phyloP scores from a whole-genome alignment of 768 basidiomycete species.

The Termitomyces sp. region DNA sequence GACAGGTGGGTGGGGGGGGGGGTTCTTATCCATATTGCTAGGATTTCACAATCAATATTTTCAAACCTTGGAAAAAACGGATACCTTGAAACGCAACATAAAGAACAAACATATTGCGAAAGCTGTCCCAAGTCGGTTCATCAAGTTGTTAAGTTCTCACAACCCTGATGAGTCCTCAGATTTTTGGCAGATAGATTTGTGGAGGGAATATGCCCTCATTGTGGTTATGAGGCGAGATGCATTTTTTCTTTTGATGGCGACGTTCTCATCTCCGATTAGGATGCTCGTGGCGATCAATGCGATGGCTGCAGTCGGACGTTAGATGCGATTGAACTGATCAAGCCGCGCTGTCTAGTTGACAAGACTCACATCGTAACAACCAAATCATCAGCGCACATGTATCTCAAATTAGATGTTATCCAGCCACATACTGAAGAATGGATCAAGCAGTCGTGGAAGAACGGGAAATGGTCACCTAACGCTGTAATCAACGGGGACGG shows the following conservation, averaged over 20 bases:
- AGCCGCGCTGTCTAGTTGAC: constrained; percentile 90
- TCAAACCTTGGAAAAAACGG: constrained; percentile 74
- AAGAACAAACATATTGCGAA: constrained; percentile 94
- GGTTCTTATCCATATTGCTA: constrained; percentile 21
- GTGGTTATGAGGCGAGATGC: constrained; percentile 66
- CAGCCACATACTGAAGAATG: constrained; percentile 84
- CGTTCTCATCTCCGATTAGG: constrained; percentile 35
- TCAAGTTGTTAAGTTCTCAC: neutral
- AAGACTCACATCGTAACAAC: constrained; percentile 74
- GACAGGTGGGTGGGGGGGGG: too few species aligned
- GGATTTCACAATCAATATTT: constrained; percentile 91
- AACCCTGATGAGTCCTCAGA: constrained; percentile 29
- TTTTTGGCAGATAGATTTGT: constrained; percentile 98
- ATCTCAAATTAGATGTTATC: constrained; percentile 77
- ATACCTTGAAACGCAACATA: constrained; percentile 75
- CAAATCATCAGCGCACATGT: constrained; percentile 84
- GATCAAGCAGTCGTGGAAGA: constrained; percentile 74
- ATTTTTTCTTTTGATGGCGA: neutral
- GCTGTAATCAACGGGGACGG: constrained; percentile 86
- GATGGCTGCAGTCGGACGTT: constrained; percentile 90
- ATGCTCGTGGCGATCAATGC: constrained; percentile 98
- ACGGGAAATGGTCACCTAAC: constrained; percentile 91
- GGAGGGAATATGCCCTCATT: constrained; percentile 96
- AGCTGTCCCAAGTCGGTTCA: constrained; percentile 70
- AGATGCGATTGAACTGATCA: constrained; percentile 88